phyloP scores from a whole-genome alignment of 768 basidiomycete species.

The Coprinopsis sp. region DNA sequence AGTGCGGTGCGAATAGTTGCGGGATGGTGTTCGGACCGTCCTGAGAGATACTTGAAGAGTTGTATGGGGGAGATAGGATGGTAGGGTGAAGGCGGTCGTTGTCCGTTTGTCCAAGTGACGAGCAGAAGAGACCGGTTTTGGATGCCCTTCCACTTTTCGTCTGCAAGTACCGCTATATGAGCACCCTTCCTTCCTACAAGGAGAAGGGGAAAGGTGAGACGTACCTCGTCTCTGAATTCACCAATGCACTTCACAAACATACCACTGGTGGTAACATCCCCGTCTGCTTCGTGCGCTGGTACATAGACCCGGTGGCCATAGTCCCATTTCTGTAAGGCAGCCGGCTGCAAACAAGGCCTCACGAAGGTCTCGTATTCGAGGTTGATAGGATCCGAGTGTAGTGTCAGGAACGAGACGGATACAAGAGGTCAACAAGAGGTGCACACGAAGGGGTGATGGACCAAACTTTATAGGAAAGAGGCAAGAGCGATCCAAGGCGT shows the following conservation, averaged over 20 bases:
- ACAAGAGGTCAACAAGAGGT: no score
- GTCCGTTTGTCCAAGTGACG: constrained; percentile 77
- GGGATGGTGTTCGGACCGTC: constrained; percentile 58
- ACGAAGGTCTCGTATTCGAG: constrained; percentile 81
- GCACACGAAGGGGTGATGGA: no score
- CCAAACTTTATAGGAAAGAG: no score
- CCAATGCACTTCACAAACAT: constrained; percentile 92
- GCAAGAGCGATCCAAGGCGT: no score
- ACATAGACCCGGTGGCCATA: constrained; percentile 81
- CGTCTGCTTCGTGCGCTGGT: constrained; percentile 70
- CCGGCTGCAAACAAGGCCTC: constrained; percentile 84
- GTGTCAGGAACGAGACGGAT: constrained; percentile 73
- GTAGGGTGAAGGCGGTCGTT: constrained; percentile 71
- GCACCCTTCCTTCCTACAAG: no score
- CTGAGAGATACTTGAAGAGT: constrained; percentile 54
- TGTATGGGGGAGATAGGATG: no score
- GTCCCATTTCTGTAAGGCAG: constrained; percentile 84
- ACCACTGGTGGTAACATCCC: constrained; percentile 78
- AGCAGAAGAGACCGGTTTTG: constrained; percentile 95
- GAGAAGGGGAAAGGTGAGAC: no score
- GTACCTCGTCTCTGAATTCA: constrained; percentile 48
- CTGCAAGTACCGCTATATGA: constrained; percentile 38
- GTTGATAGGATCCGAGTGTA: constrained; percentile 83
- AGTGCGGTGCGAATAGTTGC: no score
- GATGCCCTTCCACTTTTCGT: constrained; percentile 77